Percentiles rank a stretch among this genome's conserved stretches.
Evolutionary conservation across 2,329 filamentous ascomycete species (phyloP).

Genomic region (Claviceps sp.): DNA sequence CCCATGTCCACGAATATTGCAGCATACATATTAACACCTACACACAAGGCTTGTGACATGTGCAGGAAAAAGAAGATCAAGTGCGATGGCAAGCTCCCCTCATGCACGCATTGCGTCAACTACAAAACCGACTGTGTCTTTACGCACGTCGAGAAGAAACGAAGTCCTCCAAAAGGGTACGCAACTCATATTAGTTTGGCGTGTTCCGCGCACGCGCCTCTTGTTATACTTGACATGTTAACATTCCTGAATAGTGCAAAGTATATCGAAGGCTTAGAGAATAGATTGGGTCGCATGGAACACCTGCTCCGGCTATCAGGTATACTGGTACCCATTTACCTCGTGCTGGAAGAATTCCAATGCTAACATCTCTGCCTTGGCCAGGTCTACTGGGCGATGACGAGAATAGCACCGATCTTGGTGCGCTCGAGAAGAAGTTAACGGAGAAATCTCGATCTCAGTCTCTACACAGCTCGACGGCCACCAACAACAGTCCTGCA

Average conservation of each 20-base stretch:
- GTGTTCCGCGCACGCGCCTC: background rate
- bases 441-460: conserved; percentile 34
- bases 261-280: conserved; percentile 94
- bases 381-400: conserved; percentile 69
- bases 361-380: background rate
- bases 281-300: conserved; percentile 91
- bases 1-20: background rate
- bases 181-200: conserved; percentile 11
- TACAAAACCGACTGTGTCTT: conserved; percentile 98
- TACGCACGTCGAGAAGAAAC: conserved; percentile 97
- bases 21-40: background rate
- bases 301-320: conserved; percentile 74
- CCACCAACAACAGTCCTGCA: conserved; percentile 27
- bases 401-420: conserved; percentile 76
- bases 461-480: conserved; percentile 36
- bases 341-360: background rate
- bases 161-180: conserved; percentile 91
- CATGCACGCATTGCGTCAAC: conserved; percentile 91
- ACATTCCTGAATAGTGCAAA: conserved; percentile 52
- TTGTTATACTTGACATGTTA: background rate
- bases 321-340: conserved; percentile 11
- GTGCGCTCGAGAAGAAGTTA: conserved; percentile 69
- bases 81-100: conserved; percentile 89
- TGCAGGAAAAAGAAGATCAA: conserved; percentile 96
- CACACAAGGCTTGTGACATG: conserved; percentile 77